A percentile compares a stretch with the other conserved stretches of the same genome.
These are phyloP conservation scores for Corchorus olitorius DNA, from an alignment of 345 rosid genomes.

Conservation along the genomic window DNA sequence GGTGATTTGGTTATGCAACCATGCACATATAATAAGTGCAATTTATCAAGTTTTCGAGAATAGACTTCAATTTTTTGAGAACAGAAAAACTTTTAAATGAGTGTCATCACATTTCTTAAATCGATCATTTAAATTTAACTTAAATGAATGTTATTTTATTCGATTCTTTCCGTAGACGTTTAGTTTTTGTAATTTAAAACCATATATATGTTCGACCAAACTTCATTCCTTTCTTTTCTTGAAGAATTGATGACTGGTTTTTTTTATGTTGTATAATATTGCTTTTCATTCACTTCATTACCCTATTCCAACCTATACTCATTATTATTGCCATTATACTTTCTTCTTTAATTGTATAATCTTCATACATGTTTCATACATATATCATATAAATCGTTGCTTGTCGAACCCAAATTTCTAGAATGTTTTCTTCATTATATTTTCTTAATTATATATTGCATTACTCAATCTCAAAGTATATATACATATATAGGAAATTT, in stretches of 20 bases:
- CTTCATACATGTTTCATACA: not conserved
- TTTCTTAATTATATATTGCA: not conserved
- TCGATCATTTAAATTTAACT: not conserved
- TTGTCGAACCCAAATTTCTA: not conserved
- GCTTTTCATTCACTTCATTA: not conserved
- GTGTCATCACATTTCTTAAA: no score
- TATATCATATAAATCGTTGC: not conserved
- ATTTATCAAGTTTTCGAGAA: no score
- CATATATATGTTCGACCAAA: not conserved
- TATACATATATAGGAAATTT: no score
- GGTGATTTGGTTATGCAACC: no score
- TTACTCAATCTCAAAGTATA: no score
- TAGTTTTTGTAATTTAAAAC: not conserved
- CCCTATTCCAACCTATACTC: not conserved
- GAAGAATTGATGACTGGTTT: no score
- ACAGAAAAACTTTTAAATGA: no score
- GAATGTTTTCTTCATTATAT: no score
- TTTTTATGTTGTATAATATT: not conserved
- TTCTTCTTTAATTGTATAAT: constrained; percentile 3
- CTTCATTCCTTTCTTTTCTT: not conserved
- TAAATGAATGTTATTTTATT: not conserved
- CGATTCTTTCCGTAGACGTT: constrained; percentile 18
- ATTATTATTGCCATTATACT: not conserved
- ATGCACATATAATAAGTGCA: no score
- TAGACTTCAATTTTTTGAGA: no score